These are phyloP conservation scores for Penicillium sp. DNA, from an alignment of 2,329 filamentous ascomycete genomes.

Conservation along the genomic window DNA sequence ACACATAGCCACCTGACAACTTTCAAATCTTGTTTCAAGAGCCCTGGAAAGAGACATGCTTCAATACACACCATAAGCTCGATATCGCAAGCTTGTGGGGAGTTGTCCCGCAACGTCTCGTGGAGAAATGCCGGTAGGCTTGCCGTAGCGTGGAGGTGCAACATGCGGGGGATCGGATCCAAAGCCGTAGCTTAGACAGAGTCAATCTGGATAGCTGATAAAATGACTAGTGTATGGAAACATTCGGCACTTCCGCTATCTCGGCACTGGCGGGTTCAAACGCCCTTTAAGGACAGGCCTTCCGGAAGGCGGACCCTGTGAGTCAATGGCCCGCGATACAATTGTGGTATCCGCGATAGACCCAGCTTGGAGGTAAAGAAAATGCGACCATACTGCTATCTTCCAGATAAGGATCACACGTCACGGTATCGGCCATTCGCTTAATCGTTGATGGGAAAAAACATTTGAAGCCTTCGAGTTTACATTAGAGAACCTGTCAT, in stretches of 20 bases:
- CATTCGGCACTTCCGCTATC: background rate
- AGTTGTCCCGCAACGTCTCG: background rate
- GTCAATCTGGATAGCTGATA: background rate
- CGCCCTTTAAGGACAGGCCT: background rate
- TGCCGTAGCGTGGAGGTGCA: slow-evolving; percentile 1
- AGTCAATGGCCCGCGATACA: background rate
- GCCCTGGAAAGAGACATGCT: background rate
- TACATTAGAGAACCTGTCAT: background rate
- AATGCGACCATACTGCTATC: background rate
- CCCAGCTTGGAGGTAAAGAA: background rate
- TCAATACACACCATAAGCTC: background rate
- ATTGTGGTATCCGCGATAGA: background rate
- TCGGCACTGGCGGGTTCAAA: background rate
- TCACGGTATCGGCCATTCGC: background rate
- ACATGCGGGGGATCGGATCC: background rate
- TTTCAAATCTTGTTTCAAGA: background rate
- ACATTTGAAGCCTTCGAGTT: background rate
- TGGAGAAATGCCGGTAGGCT: background rate
- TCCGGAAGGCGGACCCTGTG: background rate
- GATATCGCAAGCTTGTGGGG: background rate
- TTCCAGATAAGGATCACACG: background rate
- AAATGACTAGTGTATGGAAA: background rate
- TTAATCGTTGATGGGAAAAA: background rate
- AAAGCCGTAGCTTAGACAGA: background rate
- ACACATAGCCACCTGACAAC: background rate